Percentiles rank a stretch among this genome's conserved stretches.
These are phyloP conservation scores for Jaltomata sinuosa DNA, from an alignment of 257 asterid species.

Conservation along the genomic window DNA sequence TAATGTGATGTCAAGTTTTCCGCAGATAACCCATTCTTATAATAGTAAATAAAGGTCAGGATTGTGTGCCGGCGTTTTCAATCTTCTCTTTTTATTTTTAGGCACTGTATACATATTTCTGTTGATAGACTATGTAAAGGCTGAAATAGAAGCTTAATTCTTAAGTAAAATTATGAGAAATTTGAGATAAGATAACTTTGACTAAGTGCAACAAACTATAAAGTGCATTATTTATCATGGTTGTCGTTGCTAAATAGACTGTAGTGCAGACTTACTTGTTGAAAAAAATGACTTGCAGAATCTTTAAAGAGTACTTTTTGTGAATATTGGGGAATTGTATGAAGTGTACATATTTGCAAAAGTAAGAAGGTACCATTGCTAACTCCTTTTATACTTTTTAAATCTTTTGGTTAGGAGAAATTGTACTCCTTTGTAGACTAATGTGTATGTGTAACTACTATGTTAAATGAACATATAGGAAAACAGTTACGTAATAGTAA, in stretches of 20 bases:
- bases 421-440: not conserved
- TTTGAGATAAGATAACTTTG: not conserved
- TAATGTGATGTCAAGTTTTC: not conserved
- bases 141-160: not conserved
- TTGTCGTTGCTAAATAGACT: not conserved
- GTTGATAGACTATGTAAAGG: not conserved
- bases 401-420: not conserved
- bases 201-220: not conserved
- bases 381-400: not conserved
- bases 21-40: not conserved
- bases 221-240: not conserved
- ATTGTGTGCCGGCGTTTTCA: no score
- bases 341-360: not conserved
- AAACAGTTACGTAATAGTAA: not conserved
- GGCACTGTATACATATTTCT: not conserved
- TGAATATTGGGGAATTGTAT: not conserved
- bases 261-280: not conserved
- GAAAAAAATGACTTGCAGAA: not conserved
- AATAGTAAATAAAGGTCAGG: not conserved
- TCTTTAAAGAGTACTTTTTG: not conserved
- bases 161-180: not conserved
- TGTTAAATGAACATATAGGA: not conserved
- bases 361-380: not conserved
- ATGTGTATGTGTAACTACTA: no score
- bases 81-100: no score